Evolutionary conservation across 352 stramenopile species (phyloP).

Genomic region (Aphanomyces astaci): DNA sequence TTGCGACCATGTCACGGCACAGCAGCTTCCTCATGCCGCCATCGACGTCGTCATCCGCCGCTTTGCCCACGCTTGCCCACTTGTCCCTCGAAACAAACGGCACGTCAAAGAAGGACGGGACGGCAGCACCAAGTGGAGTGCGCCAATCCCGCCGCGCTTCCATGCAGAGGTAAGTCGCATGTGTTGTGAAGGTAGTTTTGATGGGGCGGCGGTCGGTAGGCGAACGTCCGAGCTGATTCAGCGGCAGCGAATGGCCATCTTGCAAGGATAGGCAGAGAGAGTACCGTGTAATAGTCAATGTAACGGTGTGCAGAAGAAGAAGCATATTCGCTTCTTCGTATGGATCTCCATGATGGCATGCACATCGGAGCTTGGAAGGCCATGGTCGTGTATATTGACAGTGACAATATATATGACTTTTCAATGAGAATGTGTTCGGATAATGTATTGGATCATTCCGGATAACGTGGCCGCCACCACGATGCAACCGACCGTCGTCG

Average conservation of each 20-base stretch:
- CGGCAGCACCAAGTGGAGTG: too few relatives aligned
- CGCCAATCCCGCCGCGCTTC: conserved; percentile 68
- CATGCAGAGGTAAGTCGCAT: conserved; percentile 54
- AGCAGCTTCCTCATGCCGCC: conserved; percentile 73
- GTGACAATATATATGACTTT: too few relatives aligned
- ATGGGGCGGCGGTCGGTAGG: conserved; percentile 28
- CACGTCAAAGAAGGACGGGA: conserved; percentile 33
- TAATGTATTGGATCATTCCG: neutral
- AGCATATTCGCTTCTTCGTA: too few relatives aligned
- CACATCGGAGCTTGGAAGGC: too few relatives aligned
- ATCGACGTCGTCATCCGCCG: conserved; percentile 32
- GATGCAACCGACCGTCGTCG: neutral
- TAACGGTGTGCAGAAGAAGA: too few relatives aligned
- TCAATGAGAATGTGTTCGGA: neutral
- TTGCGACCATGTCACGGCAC: conserved; percentile 74
- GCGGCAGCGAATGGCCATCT: conserved; percentile 1
- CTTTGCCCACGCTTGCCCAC: neutral
- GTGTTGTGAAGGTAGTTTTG: neutral
- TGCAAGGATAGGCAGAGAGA: neutral
- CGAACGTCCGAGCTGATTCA: conserved; percentile 75
- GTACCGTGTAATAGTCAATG: neutral
- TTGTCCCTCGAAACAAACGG: neutral
- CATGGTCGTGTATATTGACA: too few relatives aligned
- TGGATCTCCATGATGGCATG: too few relatives aligned
- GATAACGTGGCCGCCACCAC: neutral